Conservation (phyloP, 2,329 filamentous ascomycete species). For the Pseudocercospora musae region DNA sequence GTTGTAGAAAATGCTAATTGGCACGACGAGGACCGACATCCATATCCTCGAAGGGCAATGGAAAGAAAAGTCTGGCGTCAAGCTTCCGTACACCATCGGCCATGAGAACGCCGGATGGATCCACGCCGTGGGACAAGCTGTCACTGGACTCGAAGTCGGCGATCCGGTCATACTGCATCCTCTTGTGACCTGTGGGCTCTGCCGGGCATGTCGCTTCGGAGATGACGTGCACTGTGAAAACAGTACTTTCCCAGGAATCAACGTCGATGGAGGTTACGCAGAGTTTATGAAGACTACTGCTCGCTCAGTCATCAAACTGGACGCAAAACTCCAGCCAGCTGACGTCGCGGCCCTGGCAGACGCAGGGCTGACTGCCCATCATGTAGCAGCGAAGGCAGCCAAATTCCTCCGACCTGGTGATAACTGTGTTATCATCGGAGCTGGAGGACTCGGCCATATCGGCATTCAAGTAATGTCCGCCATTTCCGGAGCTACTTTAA, state of each 20-base stretch:
- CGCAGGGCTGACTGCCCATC: conserved; percentile 28
- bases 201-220: conserved; percentile 26
- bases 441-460: conserved; percentile 27
- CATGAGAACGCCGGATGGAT: conserved; percentile 30
- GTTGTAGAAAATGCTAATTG: neutral
- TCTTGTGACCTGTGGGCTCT: conserved; percentile 27
- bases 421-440: conserved; percentile 25
- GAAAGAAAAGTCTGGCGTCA: conserved; percentile 25
- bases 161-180: conserved; percentile 29
- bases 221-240: conserved; percentile 30
- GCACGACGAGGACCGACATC: conserved; percentile 24
- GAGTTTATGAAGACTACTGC: conserved; percentile 28
- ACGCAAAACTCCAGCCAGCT: conserved; percentile 25
- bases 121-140: conserved; percentile 23
- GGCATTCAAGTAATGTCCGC: conserved; percentile 29
- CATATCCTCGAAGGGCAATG: conserved; percentile 29
- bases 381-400: conserved; percentile 26
- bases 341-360: conserved; percentile 29
- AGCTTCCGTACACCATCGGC: conserved; percentile 28
- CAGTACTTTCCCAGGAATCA: conserved; percentile 26
- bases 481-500: conserved; percentile 25
- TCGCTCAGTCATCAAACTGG: conserved; percentile 28
- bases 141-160: conserved; percentile 20
- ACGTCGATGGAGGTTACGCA: conserved; percentile 27
- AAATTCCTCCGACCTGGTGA: conserved; percentile 26